Base-by-base conservation (phyloP, 495 filamentous ascomycete genomes). In the Daldinia concentrica region DNA sequence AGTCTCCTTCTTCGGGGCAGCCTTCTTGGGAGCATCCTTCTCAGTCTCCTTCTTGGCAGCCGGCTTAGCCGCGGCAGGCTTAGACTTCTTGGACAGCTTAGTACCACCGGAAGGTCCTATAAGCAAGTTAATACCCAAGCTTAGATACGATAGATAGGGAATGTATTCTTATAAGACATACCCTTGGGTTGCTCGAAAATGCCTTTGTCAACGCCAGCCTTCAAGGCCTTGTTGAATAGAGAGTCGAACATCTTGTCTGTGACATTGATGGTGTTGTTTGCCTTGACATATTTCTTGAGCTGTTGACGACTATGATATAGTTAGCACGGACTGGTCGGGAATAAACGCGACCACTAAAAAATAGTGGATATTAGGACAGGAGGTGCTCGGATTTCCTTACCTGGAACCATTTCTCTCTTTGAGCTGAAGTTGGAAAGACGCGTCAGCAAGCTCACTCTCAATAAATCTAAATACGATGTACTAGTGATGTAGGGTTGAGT, bases 281-380 rank as follows among this genome's bases (percentile, higher is more conserved):
- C 89, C 81, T 88, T 87, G 76, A 99, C 92, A 85, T 98, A 99
- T 82, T 99, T 98, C 91, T 98, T 98, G 79, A 99, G 89, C 29
- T 92, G 91, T 80, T 94, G 91, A 73, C 95, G 96, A 83, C 95
- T 99, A 78, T 75, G 57, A 41, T 48, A 55, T 45, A 58, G 77
- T 82, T 75, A 83, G 86, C 80, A 48, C 45, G n/a, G 14, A 11
- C 54, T 39, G 30, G 39, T 27, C 17, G 41, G 11, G 19, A 9
- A 19, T 48, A 24, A 24, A 48, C 43, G 43, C 43, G 19, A 48
- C 43, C 17, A 48, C 43, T 48, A 24, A 48, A 24, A 48, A 48
- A 48, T 22, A 48, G 43, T 48, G 43, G 43, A 3, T 24, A 48
- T 48, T 0, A 48, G 1, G 43, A 48, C 19, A 48, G 22, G 43